Base-by-base conservation (phyloP, 169 alveolate genomes). In the Theileria sp. region DNA sequence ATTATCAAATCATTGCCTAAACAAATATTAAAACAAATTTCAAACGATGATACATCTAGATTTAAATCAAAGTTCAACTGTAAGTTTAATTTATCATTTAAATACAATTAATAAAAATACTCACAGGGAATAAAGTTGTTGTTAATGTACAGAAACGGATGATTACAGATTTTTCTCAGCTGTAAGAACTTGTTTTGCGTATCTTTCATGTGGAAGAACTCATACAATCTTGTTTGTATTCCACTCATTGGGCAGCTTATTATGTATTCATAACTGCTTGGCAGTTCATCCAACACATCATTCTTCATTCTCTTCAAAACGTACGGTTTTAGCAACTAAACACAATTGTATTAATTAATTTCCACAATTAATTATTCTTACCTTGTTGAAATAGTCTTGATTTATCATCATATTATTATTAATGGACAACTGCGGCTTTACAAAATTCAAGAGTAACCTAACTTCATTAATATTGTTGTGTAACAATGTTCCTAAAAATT, bases 391-490 rank as follows among this genome's bases (percentile, higher is more conserved):
- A 44, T 21, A 80, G 76, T 91, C 96, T 96, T 44, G 54, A 44
- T 44, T 44, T 0, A 44, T 44, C 54, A 44, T 7, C 54, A 44
- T 44, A 70, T 66, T 44, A 86, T 83, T 25, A 73, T 76, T 10
- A 77, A 64, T 66, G 86, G 96, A 97, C 30, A 97, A 86, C 60
- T 95, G 93, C 0, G 99, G 99, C 96, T 95, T 94, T 30, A 98
- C 95, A 85, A 98, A 97, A 86, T 98, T 98, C 49, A 97, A 87
- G 13, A 98, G 89, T 26, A 99, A 97, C 99, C 99, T 97, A 28
- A 98, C 91, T 81, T 98, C 99, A 65, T 96, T 95, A 93, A 98
- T 92, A 34, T 98, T 94, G 87, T 97, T 97, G 89, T 97, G 96
- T 56, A 97, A 95, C 21, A 99, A 99, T 21, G 99, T 97, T 13